Conservation (phyloP, 2,329 filamentous ascomycete genomes). For the Sarocladium brachiariae region DNA sequence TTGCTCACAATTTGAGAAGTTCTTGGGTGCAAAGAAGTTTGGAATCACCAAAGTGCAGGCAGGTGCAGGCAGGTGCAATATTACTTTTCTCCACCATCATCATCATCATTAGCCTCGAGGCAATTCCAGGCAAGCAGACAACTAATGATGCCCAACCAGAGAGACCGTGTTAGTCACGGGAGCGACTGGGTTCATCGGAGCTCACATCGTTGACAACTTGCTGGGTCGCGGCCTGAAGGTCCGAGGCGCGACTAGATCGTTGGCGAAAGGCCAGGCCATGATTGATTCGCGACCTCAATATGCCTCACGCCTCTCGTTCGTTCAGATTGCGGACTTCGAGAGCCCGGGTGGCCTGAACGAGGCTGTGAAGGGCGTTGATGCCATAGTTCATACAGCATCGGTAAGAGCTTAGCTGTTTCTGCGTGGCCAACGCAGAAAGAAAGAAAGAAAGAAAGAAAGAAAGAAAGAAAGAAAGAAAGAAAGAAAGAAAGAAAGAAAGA, state of each 20-base stretch:
- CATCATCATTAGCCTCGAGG: no score
- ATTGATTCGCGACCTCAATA: conserved; percentile 29
- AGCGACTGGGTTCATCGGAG: conserved; percentile 24
- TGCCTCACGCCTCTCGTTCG: conserved; percentile 30
- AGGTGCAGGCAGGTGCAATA: no score
- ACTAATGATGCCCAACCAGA: neutral
- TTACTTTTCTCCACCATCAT: no score
- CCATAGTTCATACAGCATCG: conserved; percentile 37
- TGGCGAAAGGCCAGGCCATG: conserved; percentile 26
- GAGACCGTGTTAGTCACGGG: conserved; percentile 19
- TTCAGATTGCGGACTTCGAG: conserved; percentile 35
- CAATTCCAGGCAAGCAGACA: neutral
- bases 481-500: no score
- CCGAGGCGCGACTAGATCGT: conserved; percentile 23
- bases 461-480: no score
- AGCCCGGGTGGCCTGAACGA: conserved; percentile 28
- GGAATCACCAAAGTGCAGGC: no score
- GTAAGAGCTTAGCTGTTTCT: conserved; percentile 23
- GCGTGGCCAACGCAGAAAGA: no score
- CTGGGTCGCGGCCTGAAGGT: conserved; percentile 24
- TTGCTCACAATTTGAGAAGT: no score
- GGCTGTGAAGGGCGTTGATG: conserved; percentile 33
- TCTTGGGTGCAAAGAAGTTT: no score
- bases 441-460: no score
- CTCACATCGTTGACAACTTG: conserved; percentile 26